Conservation (phyloP, 192 early-diverging fungal genomes). For the Backusella sp. region DNA sequence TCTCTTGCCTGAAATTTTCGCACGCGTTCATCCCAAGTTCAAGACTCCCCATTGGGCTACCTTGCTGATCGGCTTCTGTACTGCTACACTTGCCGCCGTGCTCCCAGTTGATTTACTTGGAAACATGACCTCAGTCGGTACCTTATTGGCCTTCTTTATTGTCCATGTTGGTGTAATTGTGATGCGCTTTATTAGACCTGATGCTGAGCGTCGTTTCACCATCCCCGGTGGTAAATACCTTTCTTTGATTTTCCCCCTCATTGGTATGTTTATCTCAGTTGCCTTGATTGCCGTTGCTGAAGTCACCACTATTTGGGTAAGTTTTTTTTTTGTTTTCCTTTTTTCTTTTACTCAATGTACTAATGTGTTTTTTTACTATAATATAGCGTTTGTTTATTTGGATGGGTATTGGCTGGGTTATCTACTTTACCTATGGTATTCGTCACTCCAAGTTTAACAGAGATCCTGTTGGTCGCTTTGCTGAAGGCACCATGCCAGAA, state of each 20-base stretch:
- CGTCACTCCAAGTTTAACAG: slow-evolving; percentile 60
- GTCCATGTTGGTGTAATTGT: slow-evolving; percentile 77
- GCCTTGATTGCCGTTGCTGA: slow-evolving; percentile 68
- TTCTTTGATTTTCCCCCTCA: slow-evolving; percentile 57
- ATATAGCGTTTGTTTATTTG: slow-evolving; percentile 68
- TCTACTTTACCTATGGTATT: slow-evolving; percentile 71
- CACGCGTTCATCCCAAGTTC: slow-evolving; percentile 68
- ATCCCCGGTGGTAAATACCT: slow-evolving; percentile 57
- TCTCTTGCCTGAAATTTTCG: slow-evolving; percentile 71
- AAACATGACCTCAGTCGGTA: slow-evolving; percentile 85
- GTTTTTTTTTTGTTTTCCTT: slow-evolving; percentile 46
- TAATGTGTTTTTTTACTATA: neutral
- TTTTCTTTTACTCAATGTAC: slow-evolving; percentile 42
- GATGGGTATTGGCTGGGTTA: slow-evolving; percentile 71
- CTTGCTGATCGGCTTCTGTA: slow-evolving; percentile 59
- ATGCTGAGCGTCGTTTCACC: slow-evolving; percentile 64
- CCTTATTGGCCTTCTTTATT: slow-evolving; percentile 83
- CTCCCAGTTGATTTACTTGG: slow-evolving; percentile 82
- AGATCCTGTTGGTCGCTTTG: slow-evolving; percentile 27
- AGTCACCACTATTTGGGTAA: slow-evolving; percentile 55
- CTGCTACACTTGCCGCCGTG: slow-evolving; percentile 64
- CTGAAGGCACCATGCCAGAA: neutral
- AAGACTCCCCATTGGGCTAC: slow-evolving; percentile 79
- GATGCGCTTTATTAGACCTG: slow-evolving; percentile 71
- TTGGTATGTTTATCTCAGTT: slow-evolving; percentile 57